Base-by-base conservation (phyloP, 2,329 filamentous ascomycete genomes). In the Diaporthe eres region DNA sequence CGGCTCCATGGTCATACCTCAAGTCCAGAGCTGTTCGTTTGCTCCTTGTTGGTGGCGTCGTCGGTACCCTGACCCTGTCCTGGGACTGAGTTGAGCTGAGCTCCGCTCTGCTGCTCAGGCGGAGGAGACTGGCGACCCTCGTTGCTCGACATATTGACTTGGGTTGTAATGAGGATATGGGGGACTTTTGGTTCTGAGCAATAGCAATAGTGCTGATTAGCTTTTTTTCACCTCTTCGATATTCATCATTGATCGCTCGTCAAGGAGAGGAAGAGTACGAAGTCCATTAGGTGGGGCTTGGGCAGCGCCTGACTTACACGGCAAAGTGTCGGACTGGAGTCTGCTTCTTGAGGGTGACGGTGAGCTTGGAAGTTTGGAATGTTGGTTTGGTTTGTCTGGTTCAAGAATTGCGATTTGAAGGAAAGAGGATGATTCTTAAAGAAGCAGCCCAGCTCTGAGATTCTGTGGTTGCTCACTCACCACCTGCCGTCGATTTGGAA, bases 71-170 rank as follows among this genome's bases (percentile, higher is more conserved):
- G 88, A 74, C 91, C 90, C 0, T 87, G 85, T n/a, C 84, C 90
- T 2, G 91, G 88, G 17, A 89, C 82, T 10, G 90, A 90, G 78
- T 90, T 86, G 75, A 91, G 85, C 86, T 97, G 94, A 74, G 87
- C 85, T 76, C 90, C 92, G 51, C 88, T 86, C 85, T 95, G 94
- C 79, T 84, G 82, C 86, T 94, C 92, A 39, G 94, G 94, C 71
- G 92, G 86, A 77, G 95, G 95, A 44, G 95, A 98, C 85, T 98
- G 90, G 82, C 92, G 92, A 83, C 94, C 94, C 85, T 90, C 85
- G 81, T 81, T 79, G 73, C 83, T 82, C 63, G 94, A 92, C 93
- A 95, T 95, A 81, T 78, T 92, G 83, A 79, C 76, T 77, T 34
- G 34, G 34, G 1, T 34, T 77, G 72, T 51, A 39, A 34, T 70